Evolutionary conservation across 2,329 filamentous ascomycete genomes (phyloP).

Genomic region (Diaporthe helianthi): DNA sequence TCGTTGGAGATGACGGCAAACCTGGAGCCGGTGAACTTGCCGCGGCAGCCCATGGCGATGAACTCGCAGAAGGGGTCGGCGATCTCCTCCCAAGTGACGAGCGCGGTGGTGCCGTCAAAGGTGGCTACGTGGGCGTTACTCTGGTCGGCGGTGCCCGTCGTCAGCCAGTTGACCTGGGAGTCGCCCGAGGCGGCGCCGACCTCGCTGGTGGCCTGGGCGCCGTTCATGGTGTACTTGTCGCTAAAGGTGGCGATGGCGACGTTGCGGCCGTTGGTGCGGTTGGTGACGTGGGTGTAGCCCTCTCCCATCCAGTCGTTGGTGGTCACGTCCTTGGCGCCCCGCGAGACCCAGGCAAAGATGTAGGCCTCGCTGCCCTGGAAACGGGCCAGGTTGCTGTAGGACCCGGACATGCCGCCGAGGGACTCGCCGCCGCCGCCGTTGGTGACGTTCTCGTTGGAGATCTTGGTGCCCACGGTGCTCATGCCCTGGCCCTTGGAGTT

Average conservation of each 20-base stretch:
- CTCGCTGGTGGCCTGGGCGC: constrained; percentile 59
- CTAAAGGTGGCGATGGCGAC: constrained; percentile 64
- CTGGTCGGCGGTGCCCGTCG: constrained; percentile 57
- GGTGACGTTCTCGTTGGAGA: constrained; percentile 68
- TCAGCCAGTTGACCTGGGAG: constrained; percentile 62
- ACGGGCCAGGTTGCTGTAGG: constrained; percentile 63
- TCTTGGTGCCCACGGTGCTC: constrained; percentile 59
- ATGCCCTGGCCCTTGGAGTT: constrained; percentile 67
- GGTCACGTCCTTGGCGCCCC: constrained; percentile 62
- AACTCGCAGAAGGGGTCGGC: constrained; percentile 60
- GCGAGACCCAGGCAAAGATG: constrained; percentile 69
- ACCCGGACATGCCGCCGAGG: constrained; percentile 69
- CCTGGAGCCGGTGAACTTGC: constrained; percentile 63
- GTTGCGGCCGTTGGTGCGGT: constrained; percentile 65
- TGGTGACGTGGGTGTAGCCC: constrained; percentile 58
- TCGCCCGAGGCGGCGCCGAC: constrained; percentile 62
- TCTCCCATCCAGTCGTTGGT: constrained; percentile 64
- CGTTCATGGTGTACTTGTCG: constrained; percentile 64
- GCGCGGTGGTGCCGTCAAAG: constrained; percentile 58
- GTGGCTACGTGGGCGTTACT: constrained; percentile 65
- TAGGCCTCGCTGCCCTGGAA: constrained; percentile 60
- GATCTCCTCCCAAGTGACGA: constrained; percentile 69
- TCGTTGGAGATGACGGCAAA: constrained; percentile 63
- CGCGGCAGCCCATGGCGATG: constrained; percentile 65
- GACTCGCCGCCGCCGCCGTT: constrained; percentile 65